A percentile compares a stretch with the other conserved stretches of the same genome.
These are phyloP conservation scores for Colletotrichum gigasporum DNA, from an alignment of 2,329 filamentous ascomycete species.

Conservation along the genomic window DNA sequence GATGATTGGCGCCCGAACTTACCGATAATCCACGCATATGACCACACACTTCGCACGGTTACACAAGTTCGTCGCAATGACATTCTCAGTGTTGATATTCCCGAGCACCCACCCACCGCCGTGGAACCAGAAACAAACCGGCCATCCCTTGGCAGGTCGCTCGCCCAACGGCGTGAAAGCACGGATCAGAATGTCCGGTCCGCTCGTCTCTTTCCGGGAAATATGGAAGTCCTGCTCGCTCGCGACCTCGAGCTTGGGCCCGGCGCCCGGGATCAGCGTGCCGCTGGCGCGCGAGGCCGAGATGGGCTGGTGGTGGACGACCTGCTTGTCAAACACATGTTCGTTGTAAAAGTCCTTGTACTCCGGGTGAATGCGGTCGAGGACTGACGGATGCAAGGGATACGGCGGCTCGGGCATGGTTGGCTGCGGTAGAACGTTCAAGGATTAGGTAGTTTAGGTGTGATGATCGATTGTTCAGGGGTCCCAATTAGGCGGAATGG, in stretches of 20 bases:
- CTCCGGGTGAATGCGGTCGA: constrained; percentile 55
- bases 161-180: constrained; percentile 59
- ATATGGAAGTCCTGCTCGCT: constrained; percentile 55
- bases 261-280: constrained; percentile 61
- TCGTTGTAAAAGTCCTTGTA: constrained; percentile 63
- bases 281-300: constrained; percentile 59
- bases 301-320: constrained; percentile 64
- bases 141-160: constrained; percentile 59
- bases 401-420: constrained; percentile 41
- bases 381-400: constrained; percentile 30
- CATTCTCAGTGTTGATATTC: constrained; percentile 66
- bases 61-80: constrained; percentile 64
- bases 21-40: constrained; percentile 65
- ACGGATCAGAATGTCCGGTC: constrained; percentile 57
- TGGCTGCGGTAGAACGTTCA: background rate
- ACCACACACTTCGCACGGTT: constrained; percentile 59
- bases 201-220: constrained; percentile 52
- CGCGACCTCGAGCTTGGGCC: constrained; percentile 57
- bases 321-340: constrained; percentile 58
- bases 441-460: background rate
- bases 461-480: no score
- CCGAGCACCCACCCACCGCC: constrained; percentile 69
- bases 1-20: constrained; percentile 13
- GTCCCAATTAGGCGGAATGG: no score
- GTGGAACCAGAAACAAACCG: constrained; percentile 65